A percentile compares a stretch with the other conserved stretches of the same genome.
These are phyloP conservation scores for Marvania coccoides DNA, from an alignment of 139 green algal species.

Conservation along the genomic window DNA sequence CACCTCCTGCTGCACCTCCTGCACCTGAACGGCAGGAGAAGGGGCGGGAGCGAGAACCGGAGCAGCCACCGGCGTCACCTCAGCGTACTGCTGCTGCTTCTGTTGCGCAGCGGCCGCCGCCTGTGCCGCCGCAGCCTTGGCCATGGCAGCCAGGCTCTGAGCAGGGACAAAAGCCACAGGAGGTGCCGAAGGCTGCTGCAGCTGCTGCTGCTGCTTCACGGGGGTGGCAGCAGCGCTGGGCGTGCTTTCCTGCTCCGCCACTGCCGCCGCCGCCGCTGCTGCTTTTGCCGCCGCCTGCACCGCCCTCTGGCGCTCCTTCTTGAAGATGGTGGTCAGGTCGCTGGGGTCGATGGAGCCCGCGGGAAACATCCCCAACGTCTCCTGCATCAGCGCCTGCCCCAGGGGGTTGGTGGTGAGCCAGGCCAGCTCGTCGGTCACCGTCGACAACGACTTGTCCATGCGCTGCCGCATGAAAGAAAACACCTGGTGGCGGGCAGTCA, in stretches of 20 bases:
- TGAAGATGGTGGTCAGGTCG: neutral
- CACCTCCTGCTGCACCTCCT: neutral
- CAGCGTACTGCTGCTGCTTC: neutral
- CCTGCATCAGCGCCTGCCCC: neutral
- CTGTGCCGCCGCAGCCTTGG: neutral
- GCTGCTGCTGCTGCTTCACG: too few species aligned
- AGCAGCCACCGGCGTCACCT: neutral
- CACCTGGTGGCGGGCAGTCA: neutral
- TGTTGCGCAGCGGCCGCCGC: neutral
- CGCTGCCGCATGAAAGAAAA: neutral
- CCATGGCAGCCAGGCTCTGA: neutral
- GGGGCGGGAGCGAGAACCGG: neutral
- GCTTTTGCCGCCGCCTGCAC: neutral
- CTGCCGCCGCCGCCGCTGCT: neutral
- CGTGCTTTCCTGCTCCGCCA: neutral
- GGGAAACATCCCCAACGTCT: neutral
- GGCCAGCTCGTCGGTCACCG: neutral
- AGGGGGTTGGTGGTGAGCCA: too few species aligned
- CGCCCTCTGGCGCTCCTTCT: neutral
- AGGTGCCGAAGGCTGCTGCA: neutral
- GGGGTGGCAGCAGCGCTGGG: neutral
- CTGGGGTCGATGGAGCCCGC: neutral
- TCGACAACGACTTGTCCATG: neutral
- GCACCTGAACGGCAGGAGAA: neutral
- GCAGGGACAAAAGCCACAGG: neutral